phyloP scores from a whole-genome alignment of 1,284 basidiomycete genomes.

The Coniferiporia weirii region DNA sequence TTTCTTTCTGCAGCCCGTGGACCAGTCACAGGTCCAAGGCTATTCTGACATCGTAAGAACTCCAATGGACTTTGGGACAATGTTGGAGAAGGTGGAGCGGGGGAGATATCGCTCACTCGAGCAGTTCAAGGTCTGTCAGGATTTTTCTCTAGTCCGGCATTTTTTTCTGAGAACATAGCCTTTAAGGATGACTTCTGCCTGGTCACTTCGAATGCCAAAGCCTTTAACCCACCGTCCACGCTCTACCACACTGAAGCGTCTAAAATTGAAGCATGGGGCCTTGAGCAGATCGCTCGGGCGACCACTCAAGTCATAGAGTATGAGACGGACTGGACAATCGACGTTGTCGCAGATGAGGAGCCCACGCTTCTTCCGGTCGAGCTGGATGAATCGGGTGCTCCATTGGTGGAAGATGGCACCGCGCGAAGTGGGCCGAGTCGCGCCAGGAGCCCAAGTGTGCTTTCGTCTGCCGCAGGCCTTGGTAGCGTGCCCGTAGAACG shows the following conservation, averaged over 20 bases:
- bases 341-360: slow-evolving; percentile 67
- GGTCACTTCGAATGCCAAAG: slow-evolving; percentile 68
- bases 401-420: neutral
- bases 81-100: slow-evolving; percentile 57
- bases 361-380: neutral
- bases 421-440: neutral
- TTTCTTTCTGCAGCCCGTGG: slow-evolving; percentile 74
- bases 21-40: slow-evolving; percentile 57
- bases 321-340: slow-evolving; percentile 78
- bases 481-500: slow-evolving; percentile 3
- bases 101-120: slow-evolving; percentile 70
- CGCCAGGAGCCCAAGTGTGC: slow-evolving; percentile 16
- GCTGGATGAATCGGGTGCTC: neutral
- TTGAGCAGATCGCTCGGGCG: slow-evolving; percentile 67
- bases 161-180: neutral
- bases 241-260: slow-evolving; percentile 72
- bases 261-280: slow-evolving; percentile 57
- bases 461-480: slow-evolving; percentile 14
- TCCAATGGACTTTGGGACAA: slow-evolving; percentile 84
- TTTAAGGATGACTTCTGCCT: slow-evolving; percentile 61
- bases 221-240: slow-evolving; percentile 65
- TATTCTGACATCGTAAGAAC: slow-evolving; percentile 63
- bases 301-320: slow-evolving; percentile 69
- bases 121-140: slow-evolving; percentile 60
- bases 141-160: neutral